A percentile compares a stretch with the other conserved stretches of the same genome.
Conservation (phyloP, 1,284 basidiomycete species). For the Moesziomyces sp. region DNA sequence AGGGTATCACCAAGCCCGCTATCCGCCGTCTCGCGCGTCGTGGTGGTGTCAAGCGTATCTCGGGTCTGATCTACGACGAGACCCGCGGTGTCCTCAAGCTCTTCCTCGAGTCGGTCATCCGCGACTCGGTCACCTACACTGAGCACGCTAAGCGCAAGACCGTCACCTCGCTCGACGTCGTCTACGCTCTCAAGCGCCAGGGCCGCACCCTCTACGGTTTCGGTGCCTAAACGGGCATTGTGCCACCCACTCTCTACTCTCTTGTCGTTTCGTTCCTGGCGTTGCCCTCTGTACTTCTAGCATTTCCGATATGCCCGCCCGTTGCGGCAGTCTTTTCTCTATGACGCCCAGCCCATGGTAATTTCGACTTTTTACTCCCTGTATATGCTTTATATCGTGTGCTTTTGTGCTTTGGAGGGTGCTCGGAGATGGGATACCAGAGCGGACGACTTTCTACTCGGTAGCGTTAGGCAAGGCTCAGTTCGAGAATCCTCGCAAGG, state of each 20-base stretch:
- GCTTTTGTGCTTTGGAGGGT: too few species aligned
- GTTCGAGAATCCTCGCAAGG: too few species aligned
- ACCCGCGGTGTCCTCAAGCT: conserved; percentile 87
- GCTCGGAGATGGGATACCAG: too few species aligned
- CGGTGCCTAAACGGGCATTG: conserved; percentile 55
- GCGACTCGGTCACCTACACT: conserved; percentile 89
- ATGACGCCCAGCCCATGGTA: conserved; percentile 49
- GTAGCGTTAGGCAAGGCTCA: too few species aligned
- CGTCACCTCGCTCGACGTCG: conserved; percentile 88
- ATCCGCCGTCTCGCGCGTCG: conserved; percentile 95
- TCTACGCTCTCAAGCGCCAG: conserved; percentile 89
- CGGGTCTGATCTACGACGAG: conserved; percentile 94
- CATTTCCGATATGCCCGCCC: conserved; percentile 49
- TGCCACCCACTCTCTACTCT: conserved; percentile 7
- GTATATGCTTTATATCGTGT: conserved; percentile 2
- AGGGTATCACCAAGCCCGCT: conserved; percentile 87
- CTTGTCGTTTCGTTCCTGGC: conserved; percentile 38
- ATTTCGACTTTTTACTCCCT: conserved; percentile 47
- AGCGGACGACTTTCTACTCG: too few species aligned
- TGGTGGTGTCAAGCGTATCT: conserved; percentile 74
- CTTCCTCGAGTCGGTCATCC: conserved; percentile 83
- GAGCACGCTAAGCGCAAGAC: conserved; percentile 95
- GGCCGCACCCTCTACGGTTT: conserved; percentile 81
- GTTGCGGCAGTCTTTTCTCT: conserved; percentile 41
- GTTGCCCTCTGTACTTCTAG: conserved; percentile 52